Evolutionary conservation across 129 eudicot species (phyloP).

Genomic region (Ambrosia trifida): DNA sequence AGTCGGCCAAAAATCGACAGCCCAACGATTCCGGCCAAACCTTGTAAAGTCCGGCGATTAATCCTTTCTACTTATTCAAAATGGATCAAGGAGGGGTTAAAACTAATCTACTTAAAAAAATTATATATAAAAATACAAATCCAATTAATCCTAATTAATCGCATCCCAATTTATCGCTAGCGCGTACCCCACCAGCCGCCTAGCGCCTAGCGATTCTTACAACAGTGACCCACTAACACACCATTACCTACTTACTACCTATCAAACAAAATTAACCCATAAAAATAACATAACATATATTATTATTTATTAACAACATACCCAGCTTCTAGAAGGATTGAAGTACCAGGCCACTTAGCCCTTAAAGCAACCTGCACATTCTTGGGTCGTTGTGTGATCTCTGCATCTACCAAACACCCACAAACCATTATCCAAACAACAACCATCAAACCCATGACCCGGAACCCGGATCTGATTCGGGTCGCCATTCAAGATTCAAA

Average conservation of each 20-base stretch:
- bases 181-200: too few relatives aligned
- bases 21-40: too few relatives aligned
- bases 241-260: too few relatives aligned
- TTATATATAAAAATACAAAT: too few relatives aligned
- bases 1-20: too few relatives aligned
- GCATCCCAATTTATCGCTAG: too few relatives aligned
- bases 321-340: constrained; percentile 95
- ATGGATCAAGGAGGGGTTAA: too few relatives aligned
- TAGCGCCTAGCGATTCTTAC: too few relatives aligned
- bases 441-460: constrained; percentile 34
- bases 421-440: constrained; percentile 39
- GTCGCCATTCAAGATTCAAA: constrained; percentile 45
- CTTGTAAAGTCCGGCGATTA: too few relatives aligned
- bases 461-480: constrained; percentile 62
- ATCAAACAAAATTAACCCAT: background rate
- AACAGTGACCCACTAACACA: background rate
- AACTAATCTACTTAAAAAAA: too few relatives aligned
- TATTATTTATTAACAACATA: constrained; percentile 26
- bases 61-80: too few relatives aligned
- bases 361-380: constrained; percentile 93
- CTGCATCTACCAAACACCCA: constrained; percentile 51
- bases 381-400: constrained; percentile 59
- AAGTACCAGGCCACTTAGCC: constrained; percentile 94
- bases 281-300: background rate
- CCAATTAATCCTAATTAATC: too few relatives aligned